A percentile compares a stretch with the other conserved stretches of the same genome.
These are phyloP conservation scores for Lasiosphaeria hispida DNA, from an alignment of 495 filamentous ascomycete species.

Conservation along the genomic window DNA sequence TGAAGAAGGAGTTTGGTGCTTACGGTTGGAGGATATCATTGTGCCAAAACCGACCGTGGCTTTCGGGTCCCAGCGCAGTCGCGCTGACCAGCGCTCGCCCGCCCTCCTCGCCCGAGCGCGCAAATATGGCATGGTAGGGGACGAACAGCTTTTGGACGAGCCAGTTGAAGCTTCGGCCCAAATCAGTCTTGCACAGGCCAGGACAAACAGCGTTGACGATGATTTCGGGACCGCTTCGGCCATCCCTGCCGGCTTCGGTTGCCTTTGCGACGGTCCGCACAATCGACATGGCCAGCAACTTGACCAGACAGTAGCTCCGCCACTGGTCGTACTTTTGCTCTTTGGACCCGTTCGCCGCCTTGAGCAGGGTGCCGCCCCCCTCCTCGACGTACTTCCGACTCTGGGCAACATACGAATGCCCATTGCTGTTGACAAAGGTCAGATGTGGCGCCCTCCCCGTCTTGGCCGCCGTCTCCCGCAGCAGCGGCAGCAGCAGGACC, in stretches of 20 bases:
- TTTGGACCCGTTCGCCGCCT: background rate
- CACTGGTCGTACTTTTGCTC: background rate
- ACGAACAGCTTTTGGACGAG: constrained; percentile 25
- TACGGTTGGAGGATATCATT: constrained; percentile 25
- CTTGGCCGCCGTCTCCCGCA: constrained; percentile 14
- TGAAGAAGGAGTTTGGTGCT: background rate
- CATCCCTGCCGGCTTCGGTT: background rate
- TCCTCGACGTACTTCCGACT: constrained; percentile 3
- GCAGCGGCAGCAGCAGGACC: constrained; percentile 51
- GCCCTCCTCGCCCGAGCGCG: constrained; percentile 51
- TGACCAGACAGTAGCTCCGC: constrained; percentile 22
- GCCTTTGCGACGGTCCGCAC: constrained; percentile 19
- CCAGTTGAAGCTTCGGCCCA: constrained; percentile 19
- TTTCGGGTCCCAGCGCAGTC: constrained; percentile 46
- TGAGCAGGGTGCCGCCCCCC: background rate
- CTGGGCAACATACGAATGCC: constrained; percentile 6
- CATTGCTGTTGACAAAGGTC: constrained; percentile 25
- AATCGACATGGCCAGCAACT: constrained; percentile 21
- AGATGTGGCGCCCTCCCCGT: constrained; percentile 11
- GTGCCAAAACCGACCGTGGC: constrained; percentile 52
- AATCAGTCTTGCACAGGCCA: constrained; percentile 28
- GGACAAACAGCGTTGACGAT: constrained; percentile 32
- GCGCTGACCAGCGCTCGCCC: constrained; percentile 52
- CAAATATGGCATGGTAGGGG: constrained; percentile 34
- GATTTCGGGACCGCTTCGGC: constrained; percentile 8